Percentiles rank a stretch among this genome's conserved stretches.
phyloP scores from a whole-genome alignment of 2,329 filamentous ascomycete genomes.

The Exophiala bonariae region DNA sequence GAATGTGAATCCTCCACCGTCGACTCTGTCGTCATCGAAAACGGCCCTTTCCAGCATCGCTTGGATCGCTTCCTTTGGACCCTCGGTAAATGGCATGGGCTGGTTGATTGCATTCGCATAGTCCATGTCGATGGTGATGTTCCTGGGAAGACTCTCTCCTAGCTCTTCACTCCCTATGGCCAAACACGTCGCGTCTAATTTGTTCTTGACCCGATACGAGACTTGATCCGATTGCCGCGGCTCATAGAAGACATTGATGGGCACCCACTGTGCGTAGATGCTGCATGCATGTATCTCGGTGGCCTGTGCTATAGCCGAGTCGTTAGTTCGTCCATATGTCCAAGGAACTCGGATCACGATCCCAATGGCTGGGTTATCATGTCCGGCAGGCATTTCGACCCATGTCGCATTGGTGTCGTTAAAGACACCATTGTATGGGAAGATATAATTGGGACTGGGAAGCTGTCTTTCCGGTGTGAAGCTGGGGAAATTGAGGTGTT shows the following conservation, averaged over 20 bases:
- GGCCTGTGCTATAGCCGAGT: conserved; percentile 7
- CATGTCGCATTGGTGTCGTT: conserved; percentile 18
- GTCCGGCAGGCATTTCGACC: conserved; percentile 17
- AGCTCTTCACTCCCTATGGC: conserved; percentile 3
- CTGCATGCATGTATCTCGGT: conserved; percentile 22
- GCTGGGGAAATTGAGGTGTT: conserved; percentile 17
- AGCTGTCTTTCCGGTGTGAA: conserved; percentile 14
- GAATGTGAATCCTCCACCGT: conserved; percentile 9
- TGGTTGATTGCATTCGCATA: conserved; percentile 21
- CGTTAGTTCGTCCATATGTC: conserved; percentile 6
- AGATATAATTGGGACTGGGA: conserved; percentile 12
- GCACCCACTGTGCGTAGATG: conserved; percentile 24
- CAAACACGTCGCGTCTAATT: conserved; percentile 12
- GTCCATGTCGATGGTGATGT: conserved; percentile 17
- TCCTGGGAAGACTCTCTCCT: conserved; percentile 2
- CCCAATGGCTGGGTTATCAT: conserved; percentile 16
- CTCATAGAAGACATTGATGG: conserved; percentile 19
- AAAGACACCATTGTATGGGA: conserved; percentile 15
- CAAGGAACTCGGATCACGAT: conserved; percentile 13
- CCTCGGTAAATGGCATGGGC: conserved; percentile 13
- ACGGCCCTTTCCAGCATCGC: conserved; percentile 12
- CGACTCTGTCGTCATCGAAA: conserved; percentile 4
- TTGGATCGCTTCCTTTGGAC: conserved; percentile 4
- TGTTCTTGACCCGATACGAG: conserved; percentile 8
- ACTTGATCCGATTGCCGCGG: conserved; percentile 16